phyloP scores from a whole-genome alignment of 2,329 filamentous ascomycete genomes.

The Monosporascus sp. region DNA sequence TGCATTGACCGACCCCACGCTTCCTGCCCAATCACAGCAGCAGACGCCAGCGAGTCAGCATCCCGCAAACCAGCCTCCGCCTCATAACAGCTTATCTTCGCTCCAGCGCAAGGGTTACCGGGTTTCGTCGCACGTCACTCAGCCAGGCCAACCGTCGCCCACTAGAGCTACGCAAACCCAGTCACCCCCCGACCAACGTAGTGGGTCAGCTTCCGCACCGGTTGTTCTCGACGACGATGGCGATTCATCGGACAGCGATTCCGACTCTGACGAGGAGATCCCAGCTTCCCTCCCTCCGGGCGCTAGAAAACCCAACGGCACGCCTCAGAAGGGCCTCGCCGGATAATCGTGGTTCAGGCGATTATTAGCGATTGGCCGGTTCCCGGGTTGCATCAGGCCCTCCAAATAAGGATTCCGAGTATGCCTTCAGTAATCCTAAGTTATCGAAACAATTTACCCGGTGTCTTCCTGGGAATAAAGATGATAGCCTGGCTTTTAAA shows the following conservation, averaged over 20 bases:
- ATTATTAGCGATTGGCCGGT: neutral
- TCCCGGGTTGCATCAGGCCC: no score
- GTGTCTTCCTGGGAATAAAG: no score
- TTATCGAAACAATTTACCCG: no score
- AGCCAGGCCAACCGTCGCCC: constrained; percentile 4
- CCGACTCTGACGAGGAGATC: constrained; percentile 23
- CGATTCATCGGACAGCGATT: constrained; percentile 7
- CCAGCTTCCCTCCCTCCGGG: constrained; percentile 21
- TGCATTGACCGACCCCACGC: constrained; percentile 18
- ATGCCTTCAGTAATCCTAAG: no score
- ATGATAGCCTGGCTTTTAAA: no score
- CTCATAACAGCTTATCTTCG: constrained; percentile 20
- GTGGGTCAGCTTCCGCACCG: constrained; percentile 18
- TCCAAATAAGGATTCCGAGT: no score
- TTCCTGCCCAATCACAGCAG: constrained; percentile 1
- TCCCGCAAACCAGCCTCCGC: neutral
- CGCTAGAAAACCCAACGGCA: constrained; percentile 3
- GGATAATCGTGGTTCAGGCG: constrained; percentile 1
- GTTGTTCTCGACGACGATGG: constrained; percentile 20
- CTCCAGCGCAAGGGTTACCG: constrained; percentile 25
- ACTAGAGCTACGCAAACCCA: constrained; percentile 4
- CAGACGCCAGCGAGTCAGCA: neutral
- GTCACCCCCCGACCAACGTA: constrained; percentile 3
- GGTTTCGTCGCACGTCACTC: constrained; percentile 21
- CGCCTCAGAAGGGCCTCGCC: constrained; percentile 2